Base-by-base conservation (phyloP, 208 protist genomes). In the Leishmania major region DNA sequence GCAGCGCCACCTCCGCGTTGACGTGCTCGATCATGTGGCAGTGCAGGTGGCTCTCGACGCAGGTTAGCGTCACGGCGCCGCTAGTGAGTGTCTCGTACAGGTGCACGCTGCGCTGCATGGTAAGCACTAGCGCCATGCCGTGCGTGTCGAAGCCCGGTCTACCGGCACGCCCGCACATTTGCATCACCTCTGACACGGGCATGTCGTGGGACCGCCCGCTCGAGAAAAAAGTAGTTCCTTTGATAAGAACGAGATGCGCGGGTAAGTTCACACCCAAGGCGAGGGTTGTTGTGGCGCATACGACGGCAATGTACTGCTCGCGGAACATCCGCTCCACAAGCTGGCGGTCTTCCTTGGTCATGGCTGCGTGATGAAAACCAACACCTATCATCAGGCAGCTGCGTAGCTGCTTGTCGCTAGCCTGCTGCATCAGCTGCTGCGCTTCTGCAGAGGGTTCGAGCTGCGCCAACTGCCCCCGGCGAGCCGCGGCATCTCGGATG, bases 201-300 rank as follows among this genome's bases (percentile, higher is more conserved):
- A 99, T 83, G 87, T 99, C 99, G 72, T 96, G 92, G 22, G 71
- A 83, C 40, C 90, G 90, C 64, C 98, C 98, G 51, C 90, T 93
- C 84, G 99, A 99, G 82, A 98, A 99, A 90, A 97, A 99, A 69
- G 99, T 99, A 3, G 99, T 99, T 35, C 99, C 99, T 86, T 99
- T 97, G 55, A 99, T 85, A 3, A 99, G 87, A 1, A 99, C 98
- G 15, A 98, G 86, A 53, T 96, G 93, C 3, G 96, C 97, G 0
- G 98, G 98, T 31, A 99, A 87, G 83, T 99, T 99, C 17, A 99
- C 96, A 15, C 98, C 98, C 37, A 98, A 84, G 3, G 97, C 94
- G 7, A 99, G 89, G 28, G 98, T 99, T 1, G 95, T 96, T 3
- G 98, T 99, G 1, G 96, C 95, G 89, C 96, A 98, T 13, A 99